Base-by-base conservation (phyloP, 768 basidiomycete species). In the Naganishia antarctica region DNA sequence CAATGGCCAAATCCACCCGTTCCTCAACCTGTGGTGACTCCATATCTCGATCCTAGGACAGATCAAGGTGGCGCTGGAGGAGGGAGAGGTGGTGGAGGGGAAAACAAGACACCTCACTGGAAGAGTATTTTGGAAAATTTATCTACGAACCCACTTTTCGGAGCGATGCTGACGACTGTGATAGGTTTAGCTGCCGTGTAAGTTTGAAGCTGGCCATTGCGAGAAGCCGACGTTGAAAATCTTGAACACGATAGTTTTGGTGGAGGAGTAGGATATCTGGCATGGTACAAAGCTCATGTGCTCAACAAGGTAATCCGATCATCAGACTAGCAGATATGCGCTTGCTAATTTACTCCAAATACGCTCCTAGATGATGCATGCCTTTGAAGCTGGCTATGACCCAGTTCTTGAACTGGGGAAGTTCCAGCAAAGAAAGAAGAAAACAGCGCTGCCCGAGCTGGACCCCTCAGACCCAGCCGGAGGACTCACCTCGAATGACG, bases 291-390 rank as follows among this genome's bases (percentile, higher is more conserved):
- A 77, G 83, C 81, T 68, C 85, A 86, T 69, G 91, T 92, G 21
- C 80, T 92, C 21, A 80, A 84, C 75, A 87, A 93, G 83, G 90
- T 87, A 68, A n/a, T n/a, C n/a, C n/a, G n/a, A n/a, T n/a, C n/a
- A n/a, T n/a, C n/a, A n/a, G n/a, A n/a, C n/a, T n/a, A n/a, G n/a
- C n/a, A n/a, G n/a, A n/a, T n/a, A n/a, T n/a, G n/a, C n/a, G n/a
- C n/a, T n/a, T n/a, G n/a, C n/a, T n/a, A n/a, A n/a, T n/a, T n/a
- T n/a, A n/a, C n/a, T n/a, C n/a, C n/a, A n/a, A n/a, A n/a, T n/a
- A n/a, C n/a, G n/a, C n/a, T n/a, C n/a, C n/a, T n/a, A 89, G 88
- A 90, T 93, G 44, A 87, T 88, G 73, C 76, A 82, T 43, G 89
- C 88, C 2, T 91, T 94, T 73, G 80, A 82, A 41, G 80, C 85